Base-by-base conservation (phyloP, 345 rosid genomes). In the Psidium friedrichsthalianum region DNA sequence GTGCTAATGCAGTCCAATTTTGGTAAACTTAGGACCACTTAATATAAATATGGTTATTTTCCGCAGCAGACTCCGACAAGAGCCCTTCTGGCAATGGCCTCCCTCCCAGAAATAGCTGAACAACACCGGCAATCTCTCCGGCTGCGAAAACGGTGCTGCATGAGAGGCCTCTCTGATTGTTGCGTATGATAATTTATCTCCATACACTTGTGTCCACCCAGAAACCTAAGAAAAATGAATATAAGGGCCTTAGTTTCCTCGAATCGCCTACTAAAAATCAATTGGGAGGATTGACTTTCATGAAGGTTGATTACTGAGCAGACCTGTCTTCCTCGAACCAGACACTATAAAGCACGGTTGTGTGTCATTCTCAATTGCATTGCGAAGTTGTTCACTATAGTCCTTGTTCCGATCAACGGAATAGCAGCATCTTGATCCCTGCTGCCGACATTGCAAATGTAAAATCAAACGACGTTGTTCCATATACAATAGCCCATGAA, bases 121-220 rank as follows among this genome's bases (percentile, higher is more conserved):
- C 51, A 93, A 82, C 21, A 87, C 88, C 36, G 91, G n/a, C n/a
- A n/a, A n/a, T n/a, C n/a, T n/a, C n/a, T n/a, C 86, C 5, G 92
- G 94, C 86, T n/a, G 92, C 9, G 92, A 86, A 69, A 90, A 89
- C n/a, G n/a, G n/a, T 83, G 94, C 92, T 86, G 86, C 90, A n/a
- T n/a, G n/a, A n/a, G 94, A 87, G 6, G 92, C 95, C 51, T 91
- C 95, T 91, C 93, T 89, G 44, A 93, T 89, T 74, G 93, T 89
- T 15, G 93, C 94, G 83, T 84, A 91, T 9, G 92, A 84, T 64
- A 93, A 56, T 4, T 57, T 86, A 54, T 89, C 86, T 11, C 92
- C 94, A 85, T 89, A 91, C 1, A 88, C 92, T 87, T 92, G 94
- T 49, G 92, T 92, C 93, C 95, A 91, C 57, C 95, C 94, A 56